These are phyloP conservation scores for Canavalia gladiata DNA, from an alignment of 306 rosid species.

Conservation along the genomic window DNA sequence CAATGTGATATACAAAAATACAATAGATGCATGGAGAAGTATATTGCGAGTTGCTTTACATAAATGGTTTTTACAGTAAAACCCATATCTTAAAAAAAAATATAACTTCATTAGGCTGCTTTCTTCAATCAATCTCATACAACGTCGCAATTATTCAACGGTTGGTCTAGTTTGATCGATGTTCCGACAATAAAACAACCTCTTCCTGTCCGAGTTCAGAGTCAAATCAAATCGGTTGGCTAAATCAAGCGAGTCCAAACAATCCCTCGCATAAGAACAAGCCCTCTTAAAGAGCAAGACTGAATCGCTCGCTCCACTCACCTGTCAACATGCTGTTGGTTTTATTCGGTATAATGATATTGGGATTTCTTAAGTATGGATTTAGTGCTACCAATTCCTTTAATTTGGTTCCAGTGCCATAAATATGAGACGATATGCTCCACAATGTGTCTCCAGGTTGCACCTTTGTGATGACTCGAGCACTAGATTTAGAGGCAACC, in stretches of 20 bases:
- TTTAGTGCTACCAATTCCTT: slow-evolving; percentile 71
- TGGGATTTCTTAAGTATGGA: slow-evolving; percentile 79
- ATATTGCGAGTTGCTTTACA: slow-evolving; percentile 30
- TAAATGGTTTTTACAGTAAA: slow-evolving; percentile 18
- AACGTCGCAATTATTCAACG: not conserved
- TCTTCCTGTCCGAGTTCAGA: not conserved
- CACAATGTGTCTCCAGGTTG: slow-evolving; percentile 80
- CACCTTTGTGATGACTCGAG: slow-evolving; percentile 59
- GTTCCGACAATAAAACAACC: not conserved
- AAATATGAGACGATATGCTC: slow-evolving; percentile 84
- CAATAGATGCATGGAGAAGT: not conserved
- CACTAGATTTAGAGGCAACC: slow-evolving; percentile 56
- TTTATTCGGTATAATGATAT: slow-evolving; percentile 66
- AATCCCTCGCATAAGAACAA: slow-evolving; percentile 13
- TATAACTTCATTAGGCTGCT: not conserved
- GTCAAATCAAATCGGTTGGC: not conserved
- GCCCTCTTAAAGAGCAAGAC: slow-evolving; percentile 3
- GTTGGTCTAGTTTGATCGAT: not conserved
- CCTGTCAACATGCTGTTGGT: slow-evolving; percentile 60
- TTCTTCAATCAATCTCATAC: not conserved
- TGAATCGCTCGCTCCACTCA: not conserved
- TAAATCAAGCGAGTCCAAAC: slow-evolving; percentile 10
- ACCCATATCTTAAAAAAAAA: not conserved
- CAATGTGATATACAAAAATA: slow-evolving; percentile 19
- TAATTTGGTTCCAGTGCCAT: slow-evolving; percentile 71